A percentile compares a stretch with the other conserved stretches of the same genome.
phyloP scores from a whole-genome alignment of 768 basidiomycete species.

The Cyclocybe aegerita region DNA sequence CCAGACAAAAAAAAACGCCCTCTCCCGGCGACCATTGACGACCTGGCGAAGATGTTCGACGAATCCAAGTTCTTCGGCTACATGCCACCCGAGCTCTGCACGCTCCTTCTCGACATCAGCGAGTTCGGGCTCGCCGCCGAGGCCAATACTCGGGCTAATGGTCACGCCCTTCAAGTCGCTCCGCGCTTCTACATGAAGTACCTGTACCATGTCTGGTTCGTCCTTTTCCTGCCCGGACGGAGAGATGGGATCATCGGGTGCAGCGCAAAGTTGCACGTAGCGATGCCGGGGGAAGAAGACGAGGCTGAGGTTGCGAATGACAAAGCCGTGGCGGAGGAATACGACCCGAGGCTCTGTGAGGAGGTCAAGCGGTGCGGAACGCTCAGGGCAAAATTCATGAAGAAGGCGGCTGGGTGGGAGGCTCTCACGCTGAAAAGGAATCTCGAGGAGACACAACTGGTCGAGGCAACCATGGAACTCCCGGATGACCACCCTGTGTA shows the following conservation, averaged over 20 bases:
- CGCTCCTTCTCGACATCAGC: constrained; percentile 2
- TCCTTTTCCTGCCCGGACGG: too few species aligned
- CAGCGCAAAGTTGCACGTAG: not conserved
- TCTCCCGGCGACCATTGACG: constrained; percentile 1
- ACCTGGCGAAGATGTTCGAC: constrained; percentile 4
- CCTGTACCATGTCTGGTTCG: too few species aligned
- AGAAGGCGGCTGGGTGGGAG: not conserved
- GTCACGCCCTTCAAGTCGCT: too few species aligned
- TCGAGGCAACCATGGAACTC: not conserved
- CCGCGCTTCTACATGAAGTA: too few species aligned
- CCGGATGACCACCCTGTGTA: not conserved
- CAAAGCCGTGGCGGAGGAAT: not conserved
- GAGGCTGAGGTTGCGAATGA: not conserved
- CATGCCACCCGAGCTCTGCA: not conserved
- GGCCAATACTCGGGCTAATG: not conserved
- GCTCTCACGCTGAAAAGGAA: not conserved
- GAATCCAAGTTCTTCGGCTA: constrained; percentile 6
- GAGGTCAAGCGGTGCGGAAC: not conserved
- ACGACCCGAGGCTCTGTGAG: not conserved
- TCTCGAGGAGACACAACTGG: not conserved
- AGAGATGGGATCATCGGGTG: not conserved
- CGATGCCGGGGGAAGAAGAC: not conserved
- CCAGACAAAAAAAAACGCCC: not conserved
- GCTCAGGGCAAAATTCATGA: not conserved
- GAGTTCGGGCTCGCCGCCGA: constrained; percentile 1